Conservation (phyloP, 2,329 filamentous ascomycete genomes). For the Alternaria burnsii region DNA sequence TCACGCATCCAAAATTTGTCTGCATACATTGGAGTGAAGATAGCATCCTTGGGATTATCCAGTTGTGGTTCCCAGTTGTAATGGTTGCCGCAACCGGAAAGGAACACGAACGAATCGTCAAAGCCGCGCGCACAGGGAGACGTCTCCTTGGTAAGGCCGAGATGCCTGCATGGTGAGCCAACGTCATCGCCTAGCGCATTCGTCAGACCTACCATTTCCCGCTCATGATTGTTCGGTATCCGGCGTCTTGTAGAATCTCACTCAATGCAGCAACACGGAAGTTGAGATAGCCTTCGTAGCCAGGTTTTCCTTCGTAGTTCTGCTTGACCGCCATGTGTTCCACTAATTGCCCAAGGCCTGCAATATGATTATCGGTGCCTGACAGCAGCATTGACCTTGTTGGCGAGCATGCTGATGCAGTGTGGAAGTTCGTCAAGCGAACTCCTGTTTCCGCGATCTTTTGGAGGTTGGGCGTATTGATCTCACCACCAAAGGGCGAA, state of each 20-base stretch:
- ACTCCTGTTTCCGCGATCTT: constrained; percentile 56
- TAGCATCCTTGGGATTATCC: not conserved
- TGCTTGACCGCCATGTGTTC: constrained; percentile 62
- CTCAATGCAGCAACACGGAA: constrained; percentile 66
- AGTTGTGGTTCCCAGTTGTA: not conserved
- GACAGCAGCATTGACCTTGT: constrained; percentile 73
- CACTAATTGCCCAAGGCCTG: constrained; percentile 66
- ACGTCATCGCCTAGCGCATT: not conserved
- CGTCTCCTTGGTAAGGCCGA: constrained; percentile 17
- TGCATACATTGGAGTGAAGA: not conserved
- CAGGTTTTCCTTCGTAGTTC: constrained; percentile 64
- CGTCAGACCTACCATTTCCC: constrained; percentile 18
- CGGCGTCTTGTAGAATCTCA: constrained; percentile 63
- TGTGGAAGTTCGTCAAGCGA: constrained; percentile 71
- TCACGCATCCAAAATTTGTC: not conserved
- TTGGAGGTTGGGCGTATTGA: constrained; percentile 67
- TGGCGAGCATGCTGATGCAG: constrained; percentile 70
- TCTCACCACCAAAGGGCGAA: constrained; percentile 67
- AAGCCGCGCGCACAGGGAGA: not conserved
- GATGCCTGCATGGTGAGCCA: constrained; percentile 7
- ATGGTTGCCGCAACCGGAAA: not conserved
- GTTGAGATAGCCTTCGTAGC: constrained; percentile 71
- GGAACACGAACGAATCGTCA: not conserved
- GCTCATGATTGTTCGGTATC: constrained; percentile 24
- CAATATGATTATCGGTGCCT: constrained; percentile 68